Percentiles rank a stretch among this genome's conserved stretches.
These are phyloP conservation scores for Niveomyces coronatus DNA, from an alignment of 2,329 filamentous ascomycete species.

Conservation along the genomic window DNA sequence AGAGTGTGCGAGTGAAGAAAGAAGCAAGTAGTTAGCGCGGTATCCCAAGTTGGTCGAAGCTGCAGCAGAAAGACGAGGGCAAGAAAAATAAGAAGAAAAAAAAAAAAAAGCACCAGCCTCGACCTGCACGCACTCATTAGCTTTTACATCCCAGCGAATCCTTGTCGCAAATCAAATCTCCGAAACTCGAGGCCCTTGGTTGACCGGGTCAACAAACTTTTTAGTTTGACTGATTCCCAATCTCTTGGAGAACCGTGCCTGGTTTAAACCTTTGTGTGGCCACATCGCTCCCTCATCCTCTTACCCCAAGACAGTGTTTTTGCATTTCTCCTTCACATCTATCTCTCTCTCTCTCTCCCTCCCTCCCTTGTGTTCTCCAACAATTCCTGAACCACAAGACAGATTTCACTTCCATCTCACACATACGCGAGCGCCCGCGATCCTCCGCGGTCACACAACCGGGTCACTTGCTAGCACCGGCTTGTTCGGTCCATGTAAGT, in stretches of 20 bases:
- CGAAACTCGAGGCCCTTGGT: constrained; percentile 22
- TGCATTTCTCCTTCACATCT: constrained; percentile 24
- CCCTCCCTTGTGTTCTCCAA: constrained; percentile 22
- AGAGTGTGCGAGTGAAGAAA: too few species aligned
- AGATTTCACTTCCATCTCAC: too few species aligned
- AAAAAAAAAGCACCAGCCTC: constrained; percentile 22
- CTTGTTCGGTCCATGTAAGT: too few species aligned
- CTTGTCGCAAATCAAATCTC: constrained; percentile 29
- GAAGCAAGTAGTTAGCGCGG: constrained; percentile 24
- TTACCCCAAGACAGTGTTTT: constrained; percentile 28
- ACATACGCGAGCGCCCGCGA: too few species aligned
- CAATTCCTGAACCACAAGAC: constrained; percentile 35
- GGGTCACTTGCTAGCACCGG: too few species aligned
- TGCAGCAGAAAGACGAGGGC: too few species aligned
- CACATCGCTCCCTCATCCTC: too few species aligned
- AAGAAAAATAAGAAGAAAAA: too few species aligned
- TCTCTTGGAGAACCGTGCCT: constrained; percentile 28
- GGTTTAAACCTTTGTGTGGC: constrained; percentile 22
- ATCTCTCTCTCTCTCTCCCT: constrained; percentile 20
- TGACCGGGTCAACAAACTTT: constrained; percentile 21
- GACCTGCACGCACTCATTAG: constrained; percentile 20
- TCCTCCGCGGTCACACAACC: too few species aligned
- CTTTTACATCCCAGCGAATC: constrained; percentile 19
- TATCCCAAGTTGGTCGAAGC: constrained; percentile 21
- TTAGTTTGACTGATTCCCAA: constrained; percentile 21